Conservation (phyloP, 768 basidiomycete species). For the Hypholoma sublateritium region DNA sequence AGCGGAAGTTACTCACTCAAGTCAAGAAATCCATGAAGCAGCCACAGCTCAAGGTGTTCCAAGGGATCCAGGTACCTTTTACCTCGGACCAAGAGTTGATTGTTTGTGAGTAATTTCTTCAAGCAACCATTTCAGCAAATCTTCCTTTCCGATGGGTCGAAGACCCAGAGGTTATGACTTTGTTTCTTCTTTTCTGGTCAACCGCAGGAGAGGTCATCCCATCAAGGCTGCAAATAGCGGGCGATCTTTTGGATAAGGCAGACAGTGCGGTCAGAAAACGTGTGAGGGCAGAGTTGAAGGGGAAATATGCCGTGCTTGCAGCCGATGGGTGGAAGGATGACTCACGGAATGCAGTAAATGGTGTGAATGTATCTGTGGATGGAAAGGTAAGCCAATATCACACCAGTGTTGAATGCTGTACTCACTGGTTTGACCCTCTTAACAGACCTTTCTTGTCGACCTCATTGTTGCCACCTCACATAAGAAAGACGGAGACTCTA, state of each 20-base stretch:
- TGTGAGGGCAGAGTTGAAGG: constrained; percentile 9
- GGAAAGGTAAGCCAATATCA: constrained; percentile 16
- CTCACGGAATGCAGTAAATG: constrained; percentile 20
- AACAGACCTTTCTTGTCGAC: constrained; percentile 23
- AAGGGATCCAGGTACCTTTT: constrained; percentile 26
- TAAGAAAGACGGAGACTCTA: constrained; percentile 23
- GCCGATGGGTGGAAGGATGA: constrained; percentile 29
- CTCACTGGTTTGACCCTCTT: not conserved
- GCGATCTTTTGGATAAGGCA: constrained; percentile 20
- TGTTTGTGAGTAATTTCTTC: constrained; percentile 22
- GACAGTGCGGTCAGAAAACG: constrained; percentile 7
- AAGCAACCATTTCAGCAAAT: constrained; percentile 27
- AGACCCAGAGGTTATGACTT: constrained; percentile 24
- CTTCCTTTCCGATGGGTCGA: constrained; percentile 27
- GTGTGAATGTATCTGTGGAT: constrained; percentile 21
- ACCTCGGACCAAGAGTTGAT: constrained; percentile 12
- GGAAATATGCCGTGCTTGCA: constrained; percentile 15
- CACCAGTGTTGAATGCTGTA: not conserved
- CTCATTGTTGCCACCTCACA: constrained; percentile 19
- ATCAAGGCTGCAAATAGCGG: constrained; percentile 15
- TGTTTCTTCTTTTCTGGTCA: constrained; percentile 27
- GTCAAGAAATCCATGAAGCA: constrained; percentile 20
- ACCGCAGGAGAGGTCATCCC: constrained; percentile 23
- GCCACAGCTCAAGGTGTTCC: constrained; percentile 22
- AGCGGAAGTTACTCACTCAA: constrained; percentile 13